Evolutionary conservation across 495 filamentous ascomycete species (phyloP).

Genomic region (Bacidia gigantensis): DNA sequence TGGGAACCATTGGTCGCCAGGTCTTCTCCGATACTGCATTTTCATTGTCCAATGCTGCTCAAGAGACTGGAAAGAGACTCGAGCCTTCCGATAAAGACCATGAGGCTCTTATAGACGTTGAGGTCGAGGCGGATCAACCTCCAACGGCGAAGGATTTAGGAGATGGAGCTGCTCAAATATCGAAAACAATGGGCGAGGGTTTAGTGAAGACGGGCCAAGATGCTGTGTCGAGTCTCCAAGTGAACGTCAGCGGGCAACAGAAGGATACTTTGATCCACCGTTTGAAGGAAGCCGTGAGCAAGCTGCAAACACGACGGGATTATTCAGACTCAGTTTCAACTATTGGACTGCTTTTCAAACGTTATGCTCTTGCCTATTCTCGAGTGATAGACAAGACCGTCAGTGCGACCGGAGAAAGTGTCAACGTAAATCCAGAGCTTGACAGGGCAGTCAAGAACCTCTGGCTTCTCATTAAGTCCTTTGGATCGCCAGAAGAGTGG

Average conservation of each 20-base stretch:
- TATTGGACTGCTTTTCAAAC: constrained; percentile 57
- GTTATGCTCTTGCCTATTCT: constrained; percentile 66
- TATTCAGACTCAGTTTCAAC: constrained; percentile 79
- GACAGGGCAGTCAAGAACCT: constrained; percentile 65
- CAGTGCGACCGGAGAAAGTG: constrained; percentile 48
- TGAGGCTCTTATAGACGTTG: constrained; percentile 41
- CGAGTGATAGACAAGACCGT: constrained; percentile 51
- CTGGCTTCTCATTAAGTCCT: constrained; percentile 62
- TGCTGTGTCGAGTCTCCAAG: constrained; percentile 49
- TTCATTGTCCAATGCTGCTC: constrained; percentile 55
- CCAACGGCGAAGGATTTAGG: constrained; percentile 46
- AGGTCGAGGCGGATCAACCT: constrained; percentile 37
- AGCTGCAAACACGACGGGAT: constrained; percentile 59
- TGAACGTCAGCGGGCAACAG: constrained; percentile 56
- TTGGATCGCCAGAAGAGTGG: constrained; percentile 67
- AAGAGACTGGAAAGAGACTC: constrained; percentile 55
- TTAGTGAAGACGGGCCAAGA: constrained; percentile 50
- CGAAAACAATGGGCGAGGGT: constrained; percentile 48
- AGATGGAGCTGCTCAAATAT: constrained; percentile 48
- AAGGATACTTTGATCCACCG: constrained; percentile 59
- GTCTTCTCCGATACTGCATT: constrained; percentile 80
- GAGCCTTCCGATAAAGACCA: constrained; percentile 52
- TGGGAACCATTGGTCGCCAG: constrained; percentile 64
- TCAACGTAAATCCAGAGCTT: constrained; percentile 56
- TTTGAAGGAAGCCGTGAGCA: constrained; percentile 61